Conservation (phyloP, 768 basidiomycete species). For the Mycena amicta region DNA sequence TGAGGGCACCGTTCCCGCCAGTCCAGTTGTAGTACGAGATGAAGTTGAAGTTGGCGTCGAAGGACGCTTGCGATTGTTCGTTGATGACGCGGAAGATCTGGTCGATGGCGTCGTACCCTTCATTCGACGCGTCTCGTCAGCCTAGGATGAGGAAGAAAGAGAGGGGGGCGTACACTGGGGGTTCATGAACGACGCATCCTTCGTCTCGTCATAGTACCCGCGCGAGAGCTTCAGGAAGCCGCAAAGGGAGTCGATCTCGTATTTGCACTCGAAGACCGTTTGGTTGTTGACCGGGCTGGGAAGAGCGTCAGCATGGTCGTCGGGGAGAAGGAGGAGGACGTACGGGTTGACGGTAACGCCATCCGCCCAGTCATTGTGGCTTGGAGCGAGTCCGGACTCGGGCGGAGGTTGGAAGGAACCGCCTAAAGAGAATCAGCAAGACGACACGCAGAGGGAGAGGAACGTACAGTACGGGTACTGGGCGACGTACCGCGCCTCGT, state of each 20-base stretch:
- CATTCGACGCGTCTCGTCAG: too few relatives aligned
- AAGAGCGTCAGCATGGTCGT: slow-evolving; percentile 2
- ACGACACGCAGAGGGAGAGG: too few relatives aligned
- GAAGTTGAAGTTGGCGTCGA: slow-evolving; percentile 71
- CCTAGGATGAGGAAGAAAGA: too few relatives aligned
- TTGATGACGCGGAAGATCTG: slow-evolving; percentile 77
- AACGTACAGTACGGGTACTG: slow-evolving; percentile 70
- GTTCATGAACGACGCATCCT: slow-evolving; percentile 73
- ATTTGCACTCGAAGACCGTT: slow-evolving; percentile 87
- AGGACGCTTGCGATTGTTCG: slow-evolving; percentile 75
- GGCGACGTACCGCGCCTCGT: slow-evolving; percentile 72
- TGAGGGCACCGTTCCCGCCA: slow-evolving; percentile 63
- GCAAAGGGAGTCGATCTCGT: slow-evolving; percentile 79
- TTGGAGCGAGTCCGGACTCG: slow-evolving; percentile 66
- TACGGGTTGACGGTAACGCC: slow-evolving; percentile 76
- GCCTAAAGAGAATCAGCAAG: too few relatives aligned
- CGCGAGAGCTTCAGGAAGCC: slow-evolving; percentile 79
- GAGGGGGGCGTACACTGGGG: slow-evolving; percentile 59
- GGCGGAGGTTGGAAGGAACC: slow-evolving; percentile 82
- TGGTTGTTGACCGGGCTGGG: slow-evolving; percentile 65
- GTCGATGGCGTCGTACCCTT: slow-evolving; percentile 68
- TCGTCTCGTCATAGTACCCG: slow-evolving; percentile 71
- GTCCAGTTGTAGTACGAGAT: slow-evolving; percentile 86
- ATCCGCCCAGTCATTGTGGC: slow-evolving; percentile 70
- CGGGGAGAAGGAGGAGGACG: slow-evolving; percentile 26